These are phyloP conservation scores for barrel medic (Medicago truncatula) DNA, from an alignment of 306 rosid genomes.

Conservation along the genomic window DNA sequence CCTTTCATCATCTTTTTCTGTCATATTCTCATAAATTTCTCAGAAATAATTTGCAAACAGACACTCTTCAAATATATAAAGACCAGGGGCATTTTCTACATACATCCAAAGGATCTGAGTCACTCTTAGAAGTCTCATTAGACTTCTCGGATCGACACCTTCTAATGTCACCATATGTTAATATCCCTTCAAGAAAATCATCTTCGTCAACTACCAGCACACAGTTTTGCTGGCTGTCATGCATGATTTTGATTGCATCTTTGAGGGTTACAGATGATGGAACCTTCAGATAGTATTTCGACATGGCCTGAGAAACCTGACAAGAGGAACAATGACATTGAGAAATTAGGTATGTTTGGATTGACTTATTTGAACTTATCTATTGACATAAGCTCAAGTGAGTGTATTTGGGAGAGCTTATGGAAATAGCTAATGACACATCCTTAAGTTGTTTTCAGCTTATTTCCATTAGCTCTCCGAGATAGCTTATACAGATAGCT, in stretches of 20 bases:
- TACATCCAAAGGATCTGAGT: conserved; percentile 65
- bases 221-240: conserved; percentile 73
- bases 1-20: neutral
- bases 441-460: neutral
- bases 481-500: neutral
- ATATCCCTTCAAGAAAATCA: conserved; percentile 86
- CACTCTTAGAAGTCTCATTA: conserved; percentile 52
- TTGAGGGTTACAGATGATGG: conserved; percentile 53
- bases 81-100: conserved; percentile 40
- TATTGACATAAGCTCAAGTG: neutral
- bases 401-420: neutral
- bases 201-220: conserved; percentile 74
- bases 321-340: conserved; percentile 34
- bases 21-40: neutral
- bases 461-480: neutral
- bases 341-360: conserved; percentile 8
- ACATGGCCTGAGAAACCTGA: conserved; percentile 88
- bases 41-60: conserved; percentile 23
- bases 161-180: conserved; percentile 84
- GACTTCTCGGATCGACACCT: conserved; percentile 66
- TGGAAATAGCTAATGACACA: neutral
- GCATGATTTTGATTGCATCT: conserved; percentile 78
- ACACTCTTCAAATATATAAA: conserved; percentile 37
- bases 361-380: neutral
- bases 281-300: conserved; percentile 73